A percentile compares a stretch with the other conserved stretches of the same genome.
Evolutionary conservation across 192 early-diverging fungal species (phyloP).

Genomic region (Cetraspora pellucida): DNA sequence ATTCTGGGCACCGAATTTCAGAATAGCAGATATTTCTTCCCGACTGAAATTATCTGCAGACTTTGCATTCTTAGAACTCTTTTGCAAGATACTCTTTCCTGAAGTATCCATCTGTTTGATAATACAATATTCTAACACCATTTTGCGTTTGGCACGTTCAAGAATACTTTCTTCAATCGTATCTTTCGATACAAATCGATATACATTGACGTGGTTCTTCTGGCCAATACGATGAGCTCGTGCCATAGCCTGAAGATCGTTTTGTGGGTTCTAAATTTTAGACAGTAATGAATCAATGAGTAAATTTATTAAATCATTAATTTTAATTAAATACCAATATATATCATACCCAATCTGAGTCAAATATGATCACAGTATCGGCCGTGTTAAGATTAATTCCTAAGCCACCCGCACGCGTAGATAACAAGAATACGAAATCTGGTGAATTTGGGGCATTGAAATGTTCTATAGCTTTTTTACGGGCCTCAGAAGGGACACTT

Average conservation of each 20-base stretch:
- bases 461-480: slow-evolving; percentile 96
- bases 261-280: slow-evolving; percentile 85
- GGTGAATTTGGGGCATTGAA: slow-evolving; percentile 91
- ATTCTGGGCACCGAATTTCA: slow-evolving; percentile 98
- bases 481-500: slow-evolving; percentile 80
- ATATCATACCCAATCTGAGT: slow-evolving; percentile 67
- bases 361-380: slow-evolving; percentile 97
- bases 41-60: slow-evolving; percentile 62
- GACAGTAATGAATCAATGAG: background rate
- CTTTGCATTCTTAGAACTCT: slow-evolving; percentile 45
- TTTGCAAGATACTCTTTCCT: slow-evolving; percentile 69
- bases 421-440: slow-evolving; percentile 96
- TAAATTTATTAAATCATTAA: no score
- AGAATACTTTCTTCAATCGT: slow-evolving; percentile 99
- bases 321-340: no score
- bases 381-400: slow-evolving; percentile 97
- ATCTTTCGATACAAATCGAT: slow-evolving; percentile 95
- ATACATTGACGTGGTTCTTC: slow-evolving; percentile 96
- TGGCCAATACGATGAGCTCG: slow-evolving; percentile 98
- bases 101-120: slow-evolving; percentile 99
- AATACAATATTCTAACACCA: slow-evolving; percentile 99
- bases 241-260: slow-evolving; percentile 97
- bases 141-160: slow-evolving; percentile 98
- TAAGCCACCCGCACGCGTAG: slow-evolving; percentile 95
- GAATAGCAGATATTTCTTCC: slow-evolving; percentile 91